Evolutionary conservation across 2,329 filamentous ascomycete species (phyloP).

Genomic region (Penicillium glabrum): DNA sequence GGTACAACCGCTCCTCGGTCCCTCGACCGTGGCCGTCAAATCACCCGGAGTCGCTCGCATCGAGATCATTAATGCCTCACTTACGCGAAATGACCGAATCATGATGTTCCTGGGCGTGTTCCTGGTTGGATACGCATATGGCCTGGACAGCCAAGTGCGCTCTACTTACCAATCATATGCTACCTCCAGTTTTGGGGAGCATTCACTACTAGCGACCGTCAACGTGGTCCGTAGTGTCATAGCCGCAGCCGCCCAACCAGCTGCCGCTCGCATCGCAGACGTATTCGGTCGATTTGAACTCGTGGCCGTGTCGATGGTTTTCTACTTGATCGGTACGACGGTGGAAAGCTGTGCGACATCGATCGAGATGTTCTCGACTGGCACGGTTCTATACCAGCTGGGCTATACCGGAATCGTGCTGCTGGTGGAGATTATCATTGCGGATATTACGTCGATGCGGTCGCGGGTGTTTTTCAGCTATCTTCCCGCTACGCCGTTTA

Average conservation of each 20-base stretch:
- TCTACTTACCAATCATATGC: conserved; percentile 8
- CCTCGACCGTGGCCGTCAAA: neutral
- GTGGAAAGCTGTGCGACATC: conserved; percentile 2
- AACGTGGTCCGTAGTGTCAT: conserved; percentile 6
- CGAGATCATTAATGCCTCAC: neutral
- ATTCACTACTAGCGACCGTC: conserved; percentile 4
- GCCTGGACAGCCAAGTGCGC: conserved; percentile 5
- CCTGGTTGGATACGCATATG: conserved; percentile 6
- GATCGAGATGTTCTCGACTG: conserved; percentile 2
- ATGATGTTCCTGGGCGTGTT: conserved; percentile 4
- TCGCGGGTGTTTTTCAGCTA: conserved; percentile 7
- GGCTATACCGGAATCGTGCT: conserved; percentile 5
- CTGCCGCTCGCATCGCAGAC: conserved; percentile 2
- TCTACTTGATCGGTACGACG: conserved; percentile 3
- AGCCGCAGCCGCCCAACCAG: conserved; percentile 4
- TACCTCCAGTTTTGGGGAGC: conserved; percentile 4
- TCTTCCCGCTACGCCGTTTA: conserved; percentile 1
- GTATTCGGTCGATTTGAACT: conserved; percentile 5
- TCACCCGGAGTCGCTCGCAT: conserved; percentile 5
- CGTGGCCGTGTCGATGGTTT: conserved; percentile 2
- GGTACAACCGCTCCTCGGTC: neutral
- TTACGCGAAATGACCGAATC: neutral
- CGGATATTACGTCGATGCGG: conserved; percentile 6
- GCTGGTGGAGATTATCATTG: conserved; percentile 6
- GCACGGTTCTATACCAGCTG: conserved; percentile 4